These are phyloP conservation scores for Ascoidea asiatica DNA, from an alignment of 805 yeast genomes.

Conservation along the genomic window DNA sequence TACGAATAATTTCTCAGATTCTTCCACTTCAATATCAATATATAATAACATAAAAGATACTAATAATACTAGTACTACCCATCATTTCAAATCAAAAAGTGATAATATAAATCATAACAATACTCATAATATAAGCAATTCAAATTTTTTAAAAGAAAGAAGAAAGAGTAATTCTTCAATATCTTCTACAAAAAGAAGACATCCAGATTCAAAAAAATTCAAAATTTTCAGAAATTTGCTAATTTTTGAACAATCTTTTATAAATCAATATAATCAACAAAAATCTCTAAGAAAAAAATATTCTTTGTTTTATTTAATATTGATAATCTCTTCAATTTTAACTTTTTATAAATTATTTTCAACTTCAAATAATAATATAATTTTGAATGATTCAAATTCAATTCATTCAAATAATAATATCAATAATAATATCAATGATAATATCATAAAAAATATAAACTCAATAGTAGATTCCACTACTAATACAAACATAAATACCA, in stretches of 20 bases:
- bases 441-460: too few species aligned
- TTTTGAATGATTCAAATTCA: too few species aligned
- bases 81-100: neutral
- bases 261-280: conserved; percentile 71
- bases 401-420: too few species aligned
- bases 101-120: too few species aligned
- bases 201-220: conserved; percentile 7
- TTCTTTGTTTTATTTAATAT: conserved; percentile 23
- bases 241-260: conserved; percentile 72
- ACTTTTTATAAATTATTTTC: conserved; percentile 24
- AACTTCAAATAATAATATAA: too few species aligned
- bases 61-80: neutral
- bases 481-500: too few species aligned
- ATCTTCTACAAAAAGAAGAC: too few species aligned
- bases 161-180: too few species aligned
- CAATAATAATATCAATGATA: too few species aligned
- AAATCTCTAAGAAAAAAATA: conserved; percentile 40
- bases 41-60: neutral
- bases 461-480: too few species aligned
- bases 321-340: conserved; percentile 26
- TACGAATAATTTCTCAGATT: neutral
- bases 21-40: neutral
- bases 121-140: neutral
- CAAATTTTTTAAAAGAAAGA: neutral
- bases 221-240: conserved; percentile 71